phyloP scores from a whole-genome alignment of 176 grass and related monocot genomes.

The Ampelocalamus luodianensis region DNA sequence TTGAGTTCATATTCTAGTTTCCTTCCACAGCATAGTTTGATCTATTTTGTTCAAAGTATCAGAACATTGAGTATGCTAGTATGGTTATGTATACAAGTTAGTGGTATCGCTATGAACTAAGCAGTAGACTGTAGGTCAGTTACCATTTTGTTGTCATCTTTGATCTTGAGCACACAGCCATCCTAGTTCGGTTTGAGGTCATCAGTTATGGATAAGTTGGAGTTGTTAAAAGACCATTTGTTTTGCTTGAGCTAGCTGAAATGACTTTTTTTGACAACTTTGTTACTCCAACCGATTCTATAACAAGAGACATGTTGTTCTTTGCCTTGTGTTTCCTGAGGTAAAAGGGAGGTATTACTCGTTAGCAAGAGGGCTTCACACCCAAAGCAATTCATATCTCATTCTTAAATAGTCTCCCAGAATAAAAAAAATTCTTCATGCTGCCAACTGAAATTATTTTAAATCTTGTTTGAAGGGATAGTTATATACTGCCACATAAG shows the following conservation, averaged over 20 bases:
- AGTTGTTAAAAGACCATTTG: slow-evolving; percentile 67
- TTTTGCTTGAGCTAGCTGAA: slow-evolving; percentile 64
- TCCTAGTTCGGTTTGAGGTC: slow-evolving; percentile 52
- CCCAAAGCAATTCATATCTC: neutral
- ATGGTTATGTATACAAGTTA: neutral
- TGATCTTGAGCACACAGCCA: slow-evolving; percentile 60
- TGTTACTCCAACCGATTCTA: slow-evolving; percentile 61
- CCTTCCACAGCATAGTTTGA: slow-evolving; percentile 79
- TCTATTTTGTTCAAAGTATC: slow-evolving; percentile 46
- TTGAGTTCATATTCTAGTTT: slow-evolving; percentile 69
- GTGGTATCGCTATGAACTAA: slow-evolving; percentile 4
- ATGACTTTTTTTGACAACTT: slow-evolving; percentile 47
- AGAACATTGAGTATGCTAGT: neutral
- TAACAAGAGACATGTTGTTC: slow-evolving; percentile 26
- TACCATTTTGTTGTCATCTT: slow-evolving; percentile 62
- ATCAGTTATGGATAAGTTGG: slow-evolving; percentile 53
- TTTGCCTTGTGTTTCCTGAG: slow-evolving; percentile 51
- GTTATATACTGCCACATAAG: neutral
- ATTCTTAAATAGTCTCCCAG: neutral
- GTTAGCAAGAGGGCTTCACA: neutral
- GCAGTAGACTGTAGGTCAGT: slow-evolving; percentile 33
- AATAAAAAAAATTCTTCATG: neutral
- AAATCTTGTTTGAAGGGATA: neutral
- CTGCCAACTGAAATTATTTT: neutral
- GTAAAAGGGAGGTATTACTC: neutral